Evolutionary conservation across 2,329 filamentous ascomycete species (phyloP).

Genomic region (Apiospora sp.): DNA sequence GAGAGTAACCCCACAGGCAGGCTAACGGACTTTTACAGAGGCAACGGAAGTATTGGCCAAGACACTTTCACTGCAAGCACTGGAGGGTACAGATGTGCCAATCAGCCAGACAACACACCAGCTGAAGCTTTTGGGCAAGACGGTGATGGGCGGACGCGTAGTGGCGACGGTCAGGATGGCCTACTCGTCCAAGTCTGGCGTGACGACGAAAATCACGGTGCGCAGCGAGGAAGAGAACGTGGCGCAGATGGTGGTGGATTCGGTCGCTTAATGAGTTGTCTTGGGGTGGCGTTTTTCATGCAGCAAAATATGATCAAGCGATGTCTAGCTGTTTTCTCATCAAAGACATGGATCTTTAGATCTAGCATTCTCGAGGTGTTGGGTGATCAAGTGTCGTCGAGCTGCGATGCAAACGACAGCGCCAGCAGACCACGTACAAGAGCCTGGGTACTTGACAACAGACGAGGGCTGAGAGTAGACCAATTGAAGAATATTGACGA

Average conservation of each 20-base stretch:
- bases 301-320: constrained; percentile 40
- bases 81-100: constrained; percentile 93
- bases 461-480: neutral
- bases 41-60: constrained; percentile 91
- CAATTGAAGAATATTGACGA: constrained; percentile 7
- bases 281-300: constrained; percentile 39
- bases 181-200: constrained; percentile 88
- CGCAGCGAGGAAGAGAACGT: constrained; percentile 93
- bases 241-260: constrained; percentile 82
- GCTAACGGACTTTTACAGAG: constrained; percentile 61
- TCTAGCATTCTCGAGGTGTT: constrained; percentile 23
- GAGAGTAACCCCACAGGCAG: neutral
- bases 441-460: neutral
- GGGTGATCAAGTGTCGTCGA: constrained; percentile 23
- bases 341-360: constrained; percentile 33
- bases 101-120: constrained; percentile 90
- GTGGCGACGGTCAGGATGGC: constrained; percentile 92
- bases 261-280: constrained; percentile 71
- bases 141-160: constrained; percentile 87
- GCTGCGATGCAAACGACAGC: neutral
- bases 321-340: constrained; percentile 30
- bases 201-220: constrained; percentile 94
- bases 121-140: constrained; percentile 96
- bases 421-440: neutral
- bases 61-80: constrained; percentile 86